Base-by-base conservation (phyloP, 495 filamentous ascomycete genomes). In the Podospora comata region DNA sequence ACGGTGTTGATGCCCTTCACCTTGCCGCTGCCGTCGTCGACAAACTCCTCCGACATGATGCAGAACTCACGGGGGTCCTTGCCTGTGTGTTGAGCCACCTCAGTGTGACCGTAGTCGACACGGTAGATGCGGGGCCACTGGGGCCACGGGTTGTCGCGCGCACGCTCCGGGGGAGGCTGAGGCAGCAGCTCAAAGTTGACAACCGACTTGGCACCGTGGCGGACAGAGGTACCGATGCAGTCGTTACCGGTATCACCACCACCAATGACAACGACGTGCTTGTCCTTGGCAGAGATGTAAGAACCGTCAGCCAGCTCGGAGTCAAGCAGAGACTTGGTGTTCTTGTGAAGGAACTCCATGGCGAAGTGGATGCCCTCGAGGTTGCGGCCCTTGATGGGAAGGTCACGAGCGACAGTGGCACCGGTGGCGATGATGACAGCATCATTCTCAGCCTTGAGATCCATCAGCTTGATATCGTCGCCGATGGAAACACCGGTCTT, bases 41-140 rank as follows among this genome's bases (percentile, higher is more conserved):
- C 93, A 71, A 99, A 99, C 72, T 97, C 94, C 81, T 95, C 93
- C 20, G 92, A 96, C 94, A 98, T 97, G 79, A 99, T 92, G 83
- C 95, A 97, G 85, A 90, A 99, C 83, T 99, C 95, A 70, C 95
- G 92, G 56, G 95, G 95, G 75, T 99, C 95, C 77, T 94, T 93
- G 80, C 96, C 95, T 86, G 94, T 92, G 81, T 97, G 95, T 68
- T 96, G 94, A 79, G 95, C 93, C 68, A 99, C 95, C 77, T 99
- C 95, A 2, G 90, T 87, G 84, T 99, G 95, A 61, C 95, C 95
- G 73, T 99, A 99, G 78, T 99, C 95, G 59, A 98, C 89, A 75
- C 95, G 92, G 85, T 98, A 98, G 79, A 99, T 95, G 74, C 94
- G 92, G 26, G 95, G 95, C 95, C 95, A 99, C 81, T 98, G 96